Evolutionary conservation across 2,329 filamentous ascomycete species (phyloP).

Genomic region (Zymoseptoria tritici): DNA sequence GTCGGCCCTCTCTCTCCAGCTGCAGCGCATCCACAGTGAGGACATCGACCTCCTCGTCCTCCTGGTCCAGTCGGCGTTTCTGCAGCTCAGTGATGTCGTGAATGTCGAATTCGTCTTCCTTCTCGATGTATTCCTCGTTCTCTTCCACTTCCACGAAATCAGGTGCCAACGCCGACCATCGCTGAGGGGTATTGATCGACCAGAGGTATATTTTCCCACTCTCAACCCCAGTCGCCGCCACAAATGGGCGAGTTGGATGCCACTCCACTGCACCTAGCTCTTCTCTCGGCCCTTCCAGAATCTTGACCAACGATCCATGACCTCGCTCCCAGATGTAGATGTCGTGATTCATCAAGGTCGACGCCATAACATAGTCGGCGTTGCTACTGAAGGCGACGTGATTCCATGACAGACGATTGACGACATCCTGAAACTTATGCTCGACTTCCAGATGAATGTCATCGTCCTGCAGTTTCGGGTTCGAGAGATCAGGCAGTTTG

Average conservation of each 20-base stretch:
- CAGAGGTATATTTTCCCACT: slow-evolving; percentile 91
- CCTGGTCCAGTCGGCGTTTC: slow-evolving; percentile 78
- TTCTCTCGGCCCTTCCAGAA: slow-evolving; percentile 92
- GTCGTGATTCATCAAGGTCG: slow-evolving; percentile 96
- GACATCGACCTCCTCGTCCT: slow-evolving; percentile 91
- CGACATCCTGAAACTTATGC: slow-evolving; percentile 97
- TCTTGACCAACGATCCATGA: slow-evolving; percentile 89
- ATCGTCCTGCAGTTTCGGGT: slow-evolving; percentile 64
- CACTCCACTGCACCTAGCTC: slow-evolving; percentile 95
- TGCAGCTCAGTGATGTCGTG: slow-evolving; percentile 92
- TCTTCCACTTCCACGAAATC: slow-evolving; percentile 98
- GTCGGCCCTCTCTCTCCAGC: slow-evolving; percentile 27
- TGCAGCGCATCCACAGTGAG: slow-evolving; percentile 62
- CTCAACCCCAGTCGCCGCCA: slow-evolving; percentile 87
- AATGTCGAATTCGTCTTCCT: slow-evolving; percentile 96
- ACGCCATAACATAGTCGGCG: slow-evolving; percentile 91
- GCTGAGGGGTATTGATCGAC: slow-evolving; percentile 90
- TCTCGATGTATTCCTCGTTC: slow-evolving; percentile 92
- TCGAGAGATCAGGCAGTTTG: slow-evolving; percentile 66
- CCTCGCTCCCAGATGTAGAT: slow-evolving; percentile 97
- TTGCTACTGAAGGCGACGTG: slow-evolving; percentile 91
- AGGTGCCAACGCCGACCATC: slow-evolving; percentile 93
- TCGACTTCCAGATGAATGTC: slow-evolving; percentile 86
- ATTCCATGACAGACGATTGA: slow-evolving; percentile 93
- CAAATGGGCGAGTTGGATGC: slow-evolving; percentile 81